A percentile compares a stretch with the other conserved stretches of the same genome.
Evolutionary conservation across 148 eudicot genomes (phyloP).

Genomic region (Suaeda aralocaspica): DNA sequence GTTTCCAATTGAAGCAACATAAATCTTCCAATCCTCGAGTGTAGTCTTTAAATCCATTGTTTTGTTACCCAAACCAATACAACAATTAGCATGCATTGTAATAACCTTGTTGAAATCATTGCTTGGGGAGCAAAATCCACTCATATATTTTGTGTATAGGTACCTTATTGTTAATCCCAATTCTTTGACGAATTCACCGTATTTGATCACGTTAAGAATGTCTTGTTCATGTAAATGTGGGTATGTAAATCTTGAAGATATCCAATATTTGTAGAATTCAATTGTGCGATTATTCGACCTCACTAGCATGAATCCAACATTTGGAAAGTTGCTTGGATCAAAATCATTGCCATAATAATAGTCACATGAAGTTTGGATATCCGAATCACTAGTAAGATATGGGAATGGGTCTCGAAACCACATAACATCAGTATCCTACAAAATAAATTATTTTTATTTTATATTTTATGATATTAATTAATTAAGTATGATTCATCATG

Average conservation of each 20-base stretch:
- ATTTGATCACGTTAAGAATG: constrained; percentile 26
- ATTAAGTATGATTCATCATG: no score
- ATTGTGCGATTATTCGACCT: constrained; percentile 29
- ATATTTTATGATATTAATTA: no score
- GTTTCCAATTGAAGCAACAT: constrained; percentile 2
- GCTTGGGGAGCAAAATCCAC: constrained; percentile 40
- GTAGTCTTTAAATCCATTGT: constrained; percentile 25
- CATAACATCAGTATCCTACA: constrained; percentile 38
- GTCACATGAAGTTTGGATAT: constrained; percentile 35
- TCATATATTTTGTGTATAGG: constrained; percentile 30
- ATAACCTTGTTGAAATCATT: constrained; percentile 35
- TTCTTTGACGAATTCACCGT: constrained; percentile 10
- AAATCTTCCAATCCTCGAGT: constrained; percentile 29
- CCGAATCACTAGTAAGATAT: constrained; percentile 16
- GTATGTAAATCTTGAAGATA: constrained; percentile 19
- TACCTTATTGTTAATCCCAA: constrained; percentile 32
- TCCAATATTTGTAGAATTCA: constrained; percentile 29
- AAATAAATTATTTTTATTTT: background rate
- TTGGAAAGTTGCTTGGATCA: constrained; percentile 19
- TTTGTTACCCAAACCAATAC: constrained; percentile 34
- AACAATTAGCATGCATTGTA: constrained; percentile 38
- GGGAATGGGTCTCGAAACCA: constrained; percentile 44
- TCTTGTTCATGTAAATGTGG: constrained; percentile 34
- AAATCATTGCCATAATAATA: constrained; percentile 14
- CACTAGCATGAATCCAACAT: constrained; percentile 27